Percentiles rank a stretch among this genome's conserved stretches.
Evolutionary conservation across 768 basidiomycete species (phyloP).

Genomic region (Auriscalpium vulgare): DNA sequence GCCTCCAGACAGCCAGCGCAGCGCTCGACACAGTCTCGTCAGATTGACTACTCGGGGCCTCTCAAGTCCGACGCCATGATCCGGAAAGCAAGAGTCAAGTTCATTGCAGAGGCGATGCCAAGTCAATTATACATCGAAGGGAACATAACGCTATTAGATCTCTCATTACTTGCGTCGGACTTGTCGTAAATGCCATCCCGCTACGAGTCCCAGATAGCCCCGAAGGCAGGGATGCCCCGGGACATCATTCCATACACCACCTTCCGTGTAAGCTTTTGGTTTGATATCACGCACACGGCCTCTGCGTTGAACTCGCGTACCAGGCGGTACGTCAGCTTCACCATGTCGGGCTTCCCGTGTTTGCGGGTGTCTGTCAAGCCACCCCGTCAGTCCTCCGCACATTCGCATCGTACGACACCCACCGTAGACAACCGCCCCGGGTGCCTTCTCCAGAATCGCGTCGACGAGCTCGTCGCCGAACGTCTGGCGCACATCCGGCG

Average conservation of each 20-base stretch:
- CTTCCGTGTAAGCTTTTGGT: constrained; percentile 47
- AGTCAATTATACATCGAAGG: too few species aligned
- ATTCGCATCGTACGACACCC: constrained; percentile 8
- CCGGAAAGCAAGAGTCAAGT: too few species aligned
- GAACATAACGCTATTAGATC: too few species aligned
- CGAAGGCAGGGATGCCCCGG: constrained; percentile 51
- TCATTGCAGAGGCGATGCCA: too few species aligned
- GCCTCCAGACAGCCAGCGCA: too few species aligned
- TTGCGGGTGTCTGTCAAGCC: constrained; percentile 23
- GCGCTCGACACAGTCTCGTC: too few species aligned
- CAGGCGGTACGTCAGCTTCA: constrained; percentile 27
- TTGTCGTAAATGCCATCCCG: too few species aligned
- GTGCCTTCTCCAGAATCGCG: constrained; percentile 40
- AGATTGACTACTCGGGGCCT: too few species aligned
- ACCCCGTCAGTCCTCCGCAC: not conserved
- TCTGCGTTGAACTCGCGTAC: constrained; percentile 30
- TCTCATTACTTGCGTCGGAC: too few species aligned
- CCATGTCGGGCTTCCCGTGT: constrained; percentile 30
- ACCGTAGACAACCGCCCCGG: constrained; percentile 54
- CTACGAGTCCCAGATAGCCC: constrained; percentile 54
- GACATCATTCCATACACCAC: constrained; percentile 55
- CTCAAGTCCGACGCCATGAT: too few species aligned
- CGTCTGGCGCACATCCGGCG: constrained; percentile 53
- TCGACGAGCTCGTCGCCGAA: constrained; percentile 57
- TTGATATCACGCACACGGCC: constrained; percentile 52